Conservation (phyloP, 345 rosid species). For the Eutrema heterophyllum region DNA sequence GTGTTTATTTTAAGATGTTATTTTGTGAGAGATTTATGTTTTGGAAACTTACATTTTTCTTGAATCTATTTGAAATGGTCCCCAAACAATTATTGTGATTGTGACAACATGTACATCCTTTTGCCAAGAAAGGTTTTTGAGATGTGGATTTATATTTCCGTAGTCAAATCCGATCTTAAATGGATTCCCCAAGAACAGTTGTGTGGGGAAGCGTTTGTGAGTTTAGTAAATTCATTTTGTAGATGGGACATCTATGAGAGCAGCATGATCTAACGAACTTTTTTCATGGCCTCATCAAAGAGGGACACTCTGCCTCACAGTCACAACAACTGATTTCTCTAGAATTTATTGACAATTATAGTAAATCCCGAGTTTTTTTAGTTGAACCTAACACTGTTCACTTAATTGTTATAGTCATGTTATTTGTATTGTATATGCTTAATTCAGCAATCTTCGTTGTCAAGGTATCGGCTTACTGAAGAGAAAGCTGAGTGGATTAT, state of each 20-base stretch:
- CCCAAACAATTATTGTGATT: neutral
- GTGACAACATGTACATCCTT: slow-evolving; percentile 20
- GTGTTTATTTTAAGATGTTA: too few species aligned
- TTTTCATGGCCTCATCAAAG: neutral
- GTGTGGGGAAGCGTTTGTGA: slow-evolving; percentile 19
- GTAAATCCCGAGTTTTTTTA: neutral
- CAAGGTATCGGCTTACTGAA: too few species aligned
- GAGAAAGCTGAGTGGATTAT: too few species aligned
- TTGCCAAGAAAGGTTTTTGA: slow-evolving; percentile 18
- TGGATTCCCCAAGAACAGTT: slow-evolving; percentile 19
- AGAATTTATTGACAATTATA: neutral
- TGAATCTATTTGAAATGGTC: slow-evolving; percentile 25
- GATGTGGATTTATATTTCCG: too few species aligned
- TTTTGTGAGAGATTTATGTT: neutral
- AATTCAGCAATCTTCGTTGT: too few species aligned
- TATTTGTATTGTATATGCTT: neutral
- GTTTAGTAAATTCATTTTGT: slow-evolving; percentile 17
- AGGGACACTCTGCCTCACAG: neutral
- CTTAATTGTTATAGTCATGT: neutral
- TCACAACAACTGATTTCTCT: neutral
- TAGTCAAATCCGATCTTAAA: slow-evolving; percentile 21
- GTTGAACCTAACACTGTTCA: neutral
- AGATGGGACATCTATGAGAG: neutral
- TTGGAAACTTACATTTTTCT: slow-evolving; percentile 23
- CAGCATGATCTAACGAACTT: neutral